These are phyloP conservation scores for Cyclotella choctawhatcheeana DNA, from an alignment of 108 stramenopile species.

Conservation along the genomic window DNA sequence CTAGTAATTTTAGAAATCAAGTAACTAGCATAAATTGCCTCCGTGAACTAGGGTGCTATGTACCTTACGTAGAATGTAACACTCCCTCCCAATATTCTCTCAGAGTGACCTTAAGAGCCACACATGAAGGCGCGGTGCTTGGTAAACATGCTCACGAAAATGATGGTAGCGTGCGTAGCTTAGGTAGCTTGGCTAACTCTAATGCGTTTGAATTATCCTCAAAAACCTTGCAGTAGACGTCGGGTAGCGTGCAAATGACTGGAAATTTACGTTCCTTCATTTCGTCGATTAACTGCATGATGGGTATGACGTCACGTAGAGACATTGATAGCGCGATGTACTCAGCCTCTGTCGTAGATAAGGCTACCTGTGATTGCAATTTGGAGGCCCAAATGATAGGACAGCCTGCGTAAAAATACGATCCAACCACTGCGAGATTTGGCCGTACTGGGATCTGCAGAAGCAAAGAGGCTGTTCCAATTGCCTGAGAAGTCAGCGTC, in stretches of 20 bases:
- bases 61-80: no score
- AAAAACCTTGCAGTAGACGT: neutral
- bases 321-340: neutral
- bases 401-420: neutral
- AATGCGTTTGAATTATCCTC: neutral
- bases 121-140: neutral
- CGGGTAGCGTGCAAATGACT: neutral
- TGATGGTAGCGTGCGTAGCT: neutral
- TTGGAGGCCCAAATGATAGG: neutral
- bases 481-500: conserved; percentile 57
- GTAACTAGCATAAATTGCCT: no score
- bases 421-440: neutral
- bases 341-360: neutral
- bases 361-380: neutral
- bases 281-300: neutral
- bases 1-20: neutral
- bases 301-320: neutral
- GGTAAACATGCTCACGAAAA: conserved; percentile 2
- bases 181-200: neutral
- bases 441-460: neutral
- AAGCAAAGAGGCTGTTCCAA: conserved; percentile 1
- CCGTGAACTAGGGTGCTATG: no score
- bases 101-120: neutral
- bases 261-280: neutral
- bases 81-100: neutral